Base-by-base conservation (phyloP, 306 rosid species). In the Malus orientalis region DNA sequence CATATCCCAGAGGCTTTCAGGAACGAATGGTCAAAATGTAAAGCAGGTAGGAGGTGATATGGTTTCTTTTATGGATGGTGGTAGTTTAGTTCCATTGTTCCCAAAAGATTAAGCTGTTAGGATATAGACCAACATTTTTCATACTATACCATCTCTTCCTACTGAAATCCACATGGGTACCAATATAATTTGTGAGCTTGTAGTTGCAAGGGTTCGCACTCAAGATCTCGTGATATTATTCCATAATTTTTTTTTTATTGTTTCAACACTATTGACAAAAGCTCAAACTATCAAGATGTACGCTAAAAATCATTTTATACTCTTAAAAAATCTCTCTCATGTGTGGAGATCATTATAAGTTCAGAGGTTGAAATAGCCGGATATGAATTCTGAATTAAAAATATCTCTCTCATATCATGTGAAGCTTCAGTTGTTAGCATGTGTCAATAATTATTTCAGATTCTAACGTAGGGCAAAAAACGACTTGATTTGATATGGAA, bases 21-120 rank as follows among this genome's bases (percentile, higher is more conserved):
- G 84, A 86, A 76, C 80, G 93, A 93, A 82, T 93, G 93, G 93
- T 66, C 57, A 19, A 88, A 77, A 73, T 88, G 94, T 82, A 87
- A 75, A 86, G 82, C 75, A 81, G 93, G 97, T 90, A 84, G 16
- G 44, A 27, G 51, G 8, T n/a, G 16, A 20, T 38, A 19, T 33
- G 70, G 49, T 33, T 66, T 19, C 22, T 66, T 13, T 38, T 66
- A 9, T 13, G 67, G n/a, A 57, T 40, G 20, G 54, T 14, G 54
- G 15, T 66, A 36, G 20, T 42, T 36, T 57, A 16, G 36, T 38
- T 57, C 25, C 67, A 9, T 38, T 73, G 23, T 36, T 72, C 15
- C 14, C 67, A 22, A 58, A 36, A 32, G n/a, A 38, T 55, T 72
- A 57, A 57, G 32, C 22, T 72, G 67, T 49, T 18, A 40, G 25